These are phyloP conservation scores for Mortierella sp. DNA, from an alignment of 371 early-diverging fungal genomes.

Conservation along the genomic window DNA sequence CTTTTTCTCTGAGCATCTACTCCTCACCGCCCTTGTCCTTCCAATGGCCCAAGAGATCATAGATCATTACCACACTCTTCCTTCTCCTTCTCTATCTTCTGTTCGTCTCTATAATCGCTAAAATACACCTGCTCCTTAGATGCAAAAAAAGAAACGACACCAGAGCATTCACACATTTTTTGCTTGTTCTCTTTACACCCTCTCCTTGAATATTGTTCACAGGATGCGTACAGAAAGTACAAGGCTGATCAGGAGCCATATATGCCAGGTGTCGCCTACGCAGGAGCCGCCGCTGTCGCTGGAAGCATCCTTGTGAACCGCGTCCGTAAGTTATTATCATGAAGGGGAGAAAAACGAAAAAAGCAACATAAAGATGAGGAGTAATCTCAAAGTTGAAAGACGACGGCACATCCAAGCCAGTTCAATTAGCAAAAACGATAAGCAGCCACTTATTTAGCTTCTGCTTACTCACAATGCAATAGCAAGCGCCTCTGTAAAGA, in stretches of 20 bases:
- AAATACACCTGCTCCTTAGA: not conserved
- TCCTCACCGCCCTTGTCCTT: not conserved
- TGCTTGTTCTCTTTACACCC: not conserved
- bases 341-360: no score
- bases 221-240: constrained; percentile 17
- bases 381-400: not conserved
- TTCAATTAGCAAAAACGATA: not conserved
- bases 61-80: not conserved
- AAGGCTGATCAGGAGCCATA: constrained; percentile 34
- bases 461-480: not conserved
- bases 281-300: constrained; percentile 41
- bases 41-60: not conserved
- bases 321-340: constrained; percentile 33
- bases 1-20: not conserved
- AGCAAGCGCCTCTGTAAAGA: constrained; percentile 43
- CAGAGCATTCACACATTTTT: not conserved
- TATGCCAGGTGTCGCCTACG: constrained; percentile 44
- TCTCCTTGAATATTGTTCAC: not conserved
- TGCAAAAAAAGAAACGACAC: not conserved
- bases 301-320: constrained; percentile 35
- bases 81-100: not conserved
- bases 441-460: not conserved
- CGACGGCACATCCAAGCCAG: not conserved
- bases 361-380: no score
- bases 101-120: not conserved